These are phyloP conservation scores for Coriaria nepalensis DNA, from an alignment of 306 rosid species.

Conservation along the genomic window DNA sequence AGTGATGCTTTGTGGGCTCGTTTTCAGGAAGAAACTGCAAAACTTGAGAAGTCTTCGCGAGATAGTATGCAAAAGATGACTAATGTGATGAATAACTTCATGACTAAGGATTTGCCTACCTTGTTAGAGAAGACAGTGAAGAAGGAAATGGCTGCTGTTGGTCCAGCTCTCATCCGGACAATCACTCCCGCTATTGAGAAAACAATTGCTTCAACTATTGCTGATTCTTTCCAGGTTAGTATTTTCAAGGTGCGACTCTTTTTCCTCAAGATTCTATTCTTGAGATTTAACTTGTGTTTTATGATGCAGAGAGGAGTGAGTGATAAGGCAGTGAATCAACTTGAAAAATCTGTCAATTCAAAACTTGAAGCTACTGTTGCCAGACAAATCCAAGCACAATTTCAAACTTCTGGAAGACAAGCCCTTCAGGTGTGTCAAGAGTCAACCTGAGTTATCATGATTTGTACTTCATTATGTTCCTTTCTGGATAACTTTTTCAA, in stretches of 20 bases:
- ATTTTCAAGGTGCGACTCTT: conserved; percentile 8
- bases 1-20: conserved; percentile 83
- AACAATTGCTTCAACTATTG: conserved; percentile 56
- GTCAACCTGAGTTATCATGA: conserved; percentile 4
- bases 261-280: conserved; percentile 12
- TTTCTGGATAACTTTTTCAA: neutral
- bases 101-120: conserved; percentile 63
- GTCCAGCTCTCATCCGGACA: conserved; percentile 62
- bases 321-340: conserved; percentile 88
- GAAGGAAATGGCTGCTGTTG: conserved; percentile 82
- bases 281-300: conserved; percentile 30
- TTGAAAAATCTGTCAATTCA: conserved; percentile 74
- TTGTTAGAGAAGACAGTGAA: conserved; percentile 68
- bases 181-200: conserved; percentile 75
- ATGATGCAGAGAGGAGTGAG: conserved; percentile 81
- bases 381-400: conserved; percentile 94
- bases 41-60: conserved; percentile 58
- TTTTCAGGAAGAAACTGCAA: conserved; percentile 76
- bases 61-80: conserved; percentile 58
- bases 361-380: conserved; percentile 91
- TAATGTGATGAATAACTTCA: conserved; percentile 39
- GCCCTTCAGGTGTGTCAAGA: conserved; percentile 64
- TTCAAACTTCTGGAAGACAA: conserved; percentile 93
- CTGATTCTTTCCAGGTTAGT: conserved; percentile 89
- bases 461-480: conserved; percentile 6